Evolutionary conservation across 306 rosid species (phyloP).

Genomic region (Comarum palustre): DNA sequence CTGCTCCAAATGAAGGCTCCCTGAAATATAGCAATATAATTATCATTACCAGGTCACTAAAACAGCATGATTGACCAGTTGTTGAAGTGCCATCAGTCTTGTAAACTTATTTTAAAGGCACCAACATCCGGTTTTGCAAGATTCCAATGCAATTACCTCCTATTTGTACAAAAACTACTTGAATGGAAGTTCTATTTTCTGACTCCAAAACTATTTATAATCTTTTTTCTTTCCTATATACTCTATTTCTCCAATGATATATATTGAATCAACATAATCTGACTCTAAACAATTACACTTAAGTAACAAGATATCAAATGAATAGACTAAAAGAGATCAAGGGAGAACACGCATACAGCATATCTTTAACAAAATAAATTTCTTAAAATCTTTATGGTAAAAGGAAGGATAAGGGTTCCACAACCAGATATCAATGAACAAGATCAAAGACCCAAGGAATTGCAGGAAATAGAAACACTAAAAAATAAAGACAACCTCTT

Average conservation of each 20-base stretch:
- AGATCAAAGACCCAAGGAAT: background rate
- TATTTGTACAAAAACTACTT: background rate
- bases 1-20: conserved; percentile 97
- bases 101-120: background rate
- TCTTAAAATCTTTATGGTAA: background rate
- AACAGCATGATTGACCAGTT: background rate
- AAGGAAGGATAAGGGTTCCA: background rate
- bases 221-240: background rate
- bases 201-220: background rate
- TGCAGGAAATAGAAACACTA: background rate
- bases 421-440: background rate
- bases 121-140: background rate
- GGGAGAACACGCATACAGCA: background rate
- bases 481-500: background rate
- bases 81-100: background rate
- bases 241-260: background rate
- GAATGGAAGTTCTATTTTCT: background rate
- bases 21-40: conserved; percentile 39
- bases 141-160: background rate
- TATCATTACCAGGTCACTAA: background rate
- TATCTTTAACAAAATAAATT: background rate
- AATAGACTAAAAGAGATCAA: background rate
- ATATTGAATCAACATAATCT: background rate
- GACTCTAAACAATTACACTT: background rate
- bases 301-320: background rate